Percentiles rank a stretch among this genome's conserved stretches.
phyloP scores from a whole-genome alignment of 306 rosid genomes.

The Albizia julibrissin region DNA sequence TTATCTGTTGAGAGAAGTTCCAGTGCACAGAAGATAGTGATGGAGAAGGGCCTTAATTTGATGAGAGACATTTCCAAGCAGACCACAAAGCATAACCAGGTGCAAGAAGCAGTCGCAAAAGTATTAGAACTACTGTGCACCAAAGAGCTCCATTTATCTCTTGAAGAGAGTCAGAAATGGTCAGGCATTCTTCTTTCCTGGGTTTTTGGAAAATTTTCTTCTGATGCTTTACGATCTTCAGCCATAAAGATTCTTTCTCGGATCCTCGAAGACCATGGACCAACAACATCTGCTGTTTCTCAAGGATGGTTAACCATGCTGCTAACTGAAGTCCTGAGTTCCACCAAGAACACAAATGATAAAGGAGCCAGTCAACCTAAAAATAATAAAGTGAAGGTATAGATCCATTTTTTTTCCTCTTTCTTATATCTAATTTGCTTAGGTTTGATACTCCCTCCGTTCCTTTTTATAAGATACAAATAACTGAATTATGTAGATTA shows the following conservation, averaged over 20 bases:
- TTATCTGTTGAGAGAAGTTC: constrained; percentile 80
- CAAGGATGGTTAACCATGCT: constrained; percentile 90
- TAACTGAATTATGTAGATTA: no score
- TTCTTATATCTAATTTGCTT: background rate
- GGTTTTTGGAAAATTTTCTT: constrained; percentile 75
- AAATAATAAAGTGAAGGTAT: constrained; percentile 80
- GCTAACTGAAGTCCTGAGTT: constrained; percentile 59
- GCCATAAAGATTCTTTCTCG: constrained; percentile 76
- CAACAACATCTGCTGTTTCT: constrained; percentile 61
- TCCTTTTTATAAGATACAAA: no score
- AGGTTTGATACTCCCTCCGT: background rate
- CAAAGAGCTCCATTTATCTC: constrained; percentile 71
- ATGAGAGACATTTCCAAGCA: constrained; percentile 81
- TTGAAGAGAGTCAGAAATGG: constrained; percentile 91
- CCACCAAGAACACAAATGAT: constrained; percentile 57
- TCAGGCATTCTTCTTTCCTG: constrained; percentile 84
- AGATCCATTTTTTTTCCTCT: constrained; percentile 13
- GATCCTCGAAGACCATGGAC: constrained; percentile 80
- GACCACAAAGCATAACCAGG: constrained; percentile 63
- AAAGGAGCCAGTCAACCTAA: constrained; percentile 65
- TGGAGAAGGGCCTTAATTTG: constrained; percentile 85
- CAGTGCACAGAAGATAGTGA: constrained; percentile 61
- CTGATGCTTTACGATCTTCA: constrained; percentile 64
- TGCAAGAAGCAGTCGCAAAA: constrained; percentile 83
- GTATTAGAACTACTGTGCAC: constrained; percentile 74